Evolutionary conservation across 139 green algal genomes (phyloP), one percentile per base, ranked within the genome.

Genomic region (Tetradesmus obliquus): DNA sequence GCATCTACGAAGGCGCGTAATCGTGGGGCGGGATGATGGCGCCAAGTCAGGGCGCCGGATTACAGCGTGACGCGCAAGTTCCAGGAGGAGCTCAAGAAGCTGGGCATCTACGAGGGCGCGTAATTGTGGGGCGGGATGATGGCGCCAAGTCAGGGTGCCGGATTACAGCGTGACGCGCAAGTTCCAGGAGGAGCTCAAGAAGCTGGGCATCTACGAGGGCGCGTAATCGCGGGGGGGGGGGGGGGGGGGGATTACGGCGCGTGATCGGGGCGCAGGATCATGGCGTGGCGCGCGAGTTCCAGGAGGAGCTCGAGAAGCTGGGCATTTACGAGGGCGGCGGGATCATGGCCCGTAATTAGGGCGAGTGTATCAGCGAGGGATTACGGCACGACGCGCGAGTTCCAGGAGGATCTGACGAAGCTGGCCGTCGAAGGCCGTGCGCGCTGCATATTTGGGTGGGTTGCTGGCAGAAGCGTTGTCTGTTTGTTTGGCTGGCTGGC

Each of bases 141-240:
- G 9, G 62, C n/a, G n/a, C n/a, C n/a, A n/a, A 86, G 74, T n/a
- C n/a, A 85, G 55, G 81, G 79, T 54, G n/a, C n/a, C n/a, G n/a
- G n/a, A n/a, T n/a, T n/a, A n/a, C n/a, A n/a, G n/a, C 32, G 86
- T 86, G 1, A 86, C 90, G 1, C 69, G 20, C 45, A 80, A 93
- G 72, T 93, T 93, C 72, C 92, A 93, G 60, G 82, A 88, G 3
- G 92, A 94, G 90, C 84, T 94, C 13, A 90, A 45, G 62, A 93
- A 93, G 87, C 90, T 94, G 66, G 92, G 92, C 24, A 94, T 94
- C 45, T 94, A 93, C 84, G 92, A 94, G 76, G 92, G 92, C 20
- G 55, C 58, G 24, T 91, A 19, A 91, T 9, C 13, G 24, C 3
- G 8, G 55, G n/a, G n/a, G n/a, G n/a, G n/a, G n/a, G n/a, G n/a